Evolutionary conservation across 2,329 filamentous ascomycete genomes (phyloP).

Genomic region (Stachybotrys chartarum): DNA sequence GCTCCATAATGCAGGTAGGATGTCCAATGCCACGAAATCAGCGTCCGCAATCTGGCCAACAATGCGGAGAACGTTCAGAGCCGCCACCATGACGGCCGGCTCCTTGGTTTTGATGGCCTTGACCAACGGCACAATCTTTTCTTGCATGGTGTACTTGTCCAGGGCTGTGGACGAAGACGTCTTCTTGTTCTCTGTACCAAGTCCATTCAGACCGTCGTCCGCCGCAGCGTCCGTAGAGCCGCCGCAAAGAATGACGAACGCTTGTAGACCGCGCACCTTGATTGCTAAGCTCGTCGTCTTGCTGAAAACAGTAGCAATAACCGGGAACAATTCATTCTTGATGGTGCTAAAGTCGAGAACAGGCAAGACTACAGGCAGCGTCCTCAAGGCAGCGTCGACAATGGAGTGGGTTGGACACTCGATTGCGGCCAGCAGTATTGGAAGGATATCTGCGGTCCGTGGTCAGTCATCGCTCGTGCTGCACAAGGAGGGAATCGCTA

Average conservation of each 20-base stretch:
- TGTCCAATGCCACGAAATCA: conserved; percentile 87
- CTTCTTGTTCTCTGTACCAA: conserved; percentile 53
- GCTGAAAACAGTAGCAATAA: conserved; percentile 83
- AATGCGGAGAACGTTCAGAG: conserved; percentile 75
- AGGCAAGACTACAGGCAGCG: conserved; percentile 72
- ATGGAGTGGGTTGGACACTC: conserved; percentile 85
- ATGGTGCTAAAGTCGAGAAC: conserved; percentile 93
- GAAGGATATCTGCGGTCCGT: conserved; percentile 63
- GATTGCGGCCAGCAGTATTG: conserved; percentile 74
- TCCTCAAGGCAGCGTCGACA: conserved; percentile 76
- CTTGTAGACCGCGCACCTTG: conserved; percentile 86
- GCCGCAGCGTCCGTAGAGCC: conserved; percentile 50
- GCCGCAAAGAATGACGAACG: conserved; percentile 84
- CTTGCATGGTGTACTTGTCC: conserved; percentile 97
- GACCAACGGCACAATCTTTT: conserved; percentile 87
- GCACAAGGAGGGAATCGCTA: conserved; percentile 4
- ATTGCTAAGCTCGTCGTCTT: conserved; percentile 91
- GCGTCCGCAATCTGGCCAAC: conserved; percentile 76
- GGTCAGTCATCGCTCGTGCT: conserved; percentile 1
- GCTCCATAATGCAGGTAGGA: conserved; percentile 82
- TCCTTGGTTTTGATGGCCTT: conserved; percentile 97
- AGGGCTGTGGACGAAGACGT: conserved; percentile 67
- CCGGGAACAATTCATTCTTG: conserved; percentile 93
- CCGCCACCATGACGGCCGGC: conserved; percentile 93
- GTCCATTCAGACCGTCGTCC: conserved; percentile 69